Conservation (phyloP, 805 yeast genomes). For the Wickerhamomyces silvicola region DNA sequence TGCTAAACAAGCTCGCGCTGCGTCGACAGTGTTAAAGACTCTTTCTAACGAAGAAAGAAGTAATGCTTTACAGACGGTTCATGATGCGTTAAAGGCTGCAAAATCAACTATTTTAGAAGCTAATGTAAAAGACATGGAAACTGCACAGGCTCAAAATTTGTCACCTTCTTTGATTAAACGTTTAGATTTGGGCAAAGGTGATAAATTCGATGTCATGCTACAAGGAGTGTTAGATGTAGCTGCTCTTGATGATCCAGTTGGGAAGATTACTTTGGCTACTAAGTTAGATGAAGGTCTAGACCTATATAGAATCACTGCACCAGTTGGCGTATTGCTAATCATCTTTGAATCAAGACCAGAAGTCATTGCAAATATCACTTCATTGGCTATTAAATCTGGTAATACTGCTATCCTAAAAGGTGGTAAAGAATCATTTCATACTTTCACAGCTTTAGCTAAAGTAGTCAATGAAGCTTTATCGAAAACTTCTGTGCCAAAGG, state of each 20-base stretch:
- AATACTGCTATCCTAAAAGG: constrained; percentile 96
- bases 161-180: constrained; percentile 74
- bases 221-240: constrained; percentile 94
- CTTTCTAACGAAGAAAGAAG: constrained; percentile 69
- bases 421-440: constrained; percentile 86
- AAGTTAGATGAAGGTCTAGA: constrained; percentile 87
- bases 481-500: constrained; percentile 64
- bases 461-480: constrained; percentile 57
- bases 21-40: constrained; percentile 79
- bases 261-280: constrained; percentile 76
- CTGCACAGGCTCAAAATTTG: constrained; percentile 55
- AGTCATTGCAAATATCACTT: constrained; percentile 95
- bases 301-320: constrained; percentile 79
- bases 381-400: constrained; percentile 92
- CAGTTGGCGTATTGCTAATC: constrained; percentile 88
- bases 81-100: constrained; percentile 54
- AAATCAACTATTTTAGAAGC: constrained; percentile 65
- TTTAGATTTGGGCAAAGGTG: constrained; percentile 73
- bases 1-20: constrained; percentile 74
- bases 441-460: constrained; percentile 76
- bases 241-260: constrained; percentile 82
- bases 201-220: constrained; percentile 88
- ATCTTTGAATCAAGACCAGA: constrained; percentile 97
- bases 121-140: constrained; percentile 66
- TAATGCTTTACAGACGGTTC: constrained; percentile 62